Conservation (phyloP, 1,284 basidiomycete species). For the Cryptococcus hybrid region DNA sequence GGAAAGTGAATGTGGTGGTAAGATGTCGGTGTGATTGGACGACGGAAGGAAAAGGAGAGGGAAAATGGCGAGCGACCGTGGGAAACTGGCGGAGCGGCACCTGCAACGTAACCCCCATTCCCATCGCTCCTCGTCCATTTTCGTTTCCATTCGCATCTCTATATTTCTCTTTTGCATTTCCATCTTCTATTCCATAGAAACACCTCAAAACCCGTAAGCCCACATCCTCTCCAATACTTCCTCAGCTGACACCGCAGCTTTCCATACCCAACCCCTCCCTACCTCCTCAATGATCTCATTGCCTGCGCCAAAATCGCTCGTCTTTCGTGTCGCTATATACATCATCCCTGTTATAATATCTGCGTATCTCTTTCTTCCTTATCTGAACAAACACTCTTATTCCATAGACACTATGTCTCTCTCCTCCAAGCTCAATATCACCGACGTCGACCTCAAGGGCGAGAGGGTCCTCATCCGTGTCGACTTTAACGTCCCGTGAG, state of each 20-base stretch:
- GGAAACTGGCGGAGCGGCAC: constrained; percentile 2
- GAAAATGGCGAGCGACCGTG: constrained; percentile 5
- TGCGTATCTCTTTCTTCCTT: constrained; percentile 5
- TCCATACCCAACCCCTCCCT: not conserved
- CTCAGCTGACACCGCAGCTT: not conserved
- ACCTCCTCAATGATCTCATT: constrained; percentile 4
- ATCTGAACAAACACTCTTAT: no score
- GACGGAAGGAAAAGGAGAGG: not conserved
- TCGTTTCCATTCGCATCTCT: not conserved
- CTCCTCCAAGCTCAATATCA: constrained; percentile 89
- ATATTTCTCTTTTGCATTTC: not conserved
- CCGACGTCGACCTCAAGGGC: constrained; percentile 83
- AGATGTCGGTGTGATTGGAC: constrained; percentile 14
- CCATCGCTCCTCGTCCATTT: not conserved
- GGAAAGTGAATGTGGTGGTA: constrained; percentile 5
- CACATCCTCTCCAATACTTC: no score
- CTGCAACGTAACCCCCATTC: not conserved
- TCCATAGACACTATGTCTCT: constrained; percentile 72
- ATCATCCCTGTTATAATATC: constrained; percentile 10
- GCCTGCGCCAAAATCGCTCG: no score
- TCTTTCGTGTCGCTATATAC: constrained; percentile 1
- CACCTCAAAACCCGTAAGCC: no score
- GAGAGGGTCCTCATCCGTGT: constrained; percentile 89
- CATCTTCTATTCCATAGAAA: not conserved
- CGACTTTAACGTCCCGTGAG: constrained; percentile 93